Conservation (phyloP, 352 stramenopile genomes). For the Phytophthora sansomeana region DNA sequence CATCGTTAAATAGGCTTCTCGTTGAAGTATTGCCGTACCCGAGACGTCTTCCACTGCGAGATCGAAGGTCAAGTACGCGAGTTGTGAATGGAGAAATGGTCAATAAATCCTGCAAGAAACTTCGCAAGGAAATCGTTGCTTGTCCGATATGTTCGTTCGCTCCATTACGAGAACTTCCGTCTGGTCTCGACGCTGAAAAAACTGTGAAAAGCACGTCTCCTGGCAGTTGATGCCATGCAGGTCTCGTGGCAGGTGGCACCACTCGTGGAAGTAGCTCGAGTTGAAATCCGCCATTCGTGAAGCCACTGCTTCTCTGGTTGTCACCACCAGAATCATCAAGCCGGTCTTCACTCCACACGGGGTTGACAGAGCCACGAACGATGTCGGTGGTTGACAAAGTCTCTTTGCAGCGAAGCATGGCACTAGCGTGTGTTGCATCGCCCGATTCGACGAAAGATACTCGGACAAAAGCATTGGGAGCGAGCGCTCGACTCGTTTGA, state of each 20-base stretch:
- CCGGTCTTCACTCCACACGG: conserved; percentile 56
- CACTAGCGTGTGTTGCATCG: conserved; percentile 21
- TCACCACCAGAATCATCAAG: conserved; percentile 12
- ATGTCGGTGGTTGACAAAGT: conserved; percentile 49
- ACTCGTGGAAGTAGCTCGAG: conserved; percentile 56
- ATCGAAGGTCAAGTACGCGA: conserved; percentile 44
- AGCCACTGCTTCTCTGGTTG: not conserved
- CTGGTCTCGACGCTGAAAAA: conserved; percentile 38
- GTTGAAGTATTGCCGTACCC: conserved; percentile 22
- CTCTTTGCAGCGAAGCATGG: conserved; percentile 80
- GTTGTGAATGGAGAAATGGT: conserved; percentile 31
- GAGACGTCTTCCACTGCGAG: conserved; percentile 47
- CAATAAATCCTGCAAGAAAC: conserved; percentile 47
- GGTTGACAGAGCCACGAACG: conserved; percentile 30
- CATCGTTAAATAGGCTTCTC: conserved; percentile 27
- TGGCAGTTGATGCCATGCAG: conserved; percentile 58
- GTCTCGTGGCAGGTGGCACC: conserved; percentile 16
- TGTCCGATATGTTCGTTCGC: conserved; percentile 66
- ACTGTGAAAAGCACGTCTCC: conserved; percentile 74
- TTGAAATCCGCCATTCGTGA: conserved; percentile 41
- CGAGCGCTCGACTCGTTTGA: conserved; percentile 16
- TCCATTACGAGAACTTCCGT: conserved; percentile 15
- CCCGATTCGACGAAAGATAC: conserved; percentile 63
- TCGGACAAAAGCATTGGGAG: conserved; percentile 53
- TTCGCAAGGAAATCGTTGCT: conserved; percentile 47